Evolutionary conservation across 139 green algal genomes (phyloP).

Genomic region (Cymbomonas tetramitiformis): DNA sequence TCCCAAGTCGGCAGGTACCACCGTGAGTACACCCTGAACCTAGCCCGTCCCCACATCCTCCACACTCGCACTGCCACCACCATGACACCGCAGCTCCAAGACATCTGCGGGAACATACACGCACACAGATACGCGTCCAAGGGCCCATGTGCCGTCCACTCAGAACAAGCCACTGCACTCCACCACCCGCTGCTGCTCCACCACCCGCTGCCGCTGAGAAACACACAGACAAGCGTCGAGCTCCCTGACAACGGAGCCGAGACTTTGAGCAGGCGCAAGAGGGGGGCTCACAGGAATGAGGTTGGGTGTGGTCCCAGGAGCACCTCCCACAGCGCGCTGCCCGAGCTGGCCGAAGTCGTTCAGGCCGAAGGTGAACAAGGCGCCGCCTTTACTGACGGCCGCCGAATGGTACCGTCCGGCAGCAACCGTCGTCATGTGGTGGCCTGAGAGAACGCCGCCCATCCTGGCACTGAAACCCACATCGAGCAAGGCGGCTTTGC

Average conservation of each 20-base stretch:
- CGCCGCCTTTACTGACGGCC: constrained; percentile 29
- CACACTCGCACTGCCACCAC: background rate
- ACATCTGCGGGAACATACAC: background rate
- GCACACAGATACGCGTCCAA: too few species aligned
- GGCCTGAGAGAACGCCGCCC: background rate
- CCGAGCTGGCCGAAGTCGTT: constrained; percentile 57
- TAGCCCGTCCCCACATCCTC: background rate
- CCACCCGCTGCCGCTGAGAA: too few species aligned
- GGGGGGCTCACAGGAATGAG: too few species aligned
- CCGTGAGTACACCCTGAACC: background rate
- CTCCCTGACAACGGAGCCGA: too few species aligned
- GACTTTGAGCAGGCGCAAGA: too few species aligned
- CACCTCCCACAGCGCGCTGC: constrained; percentile 8
- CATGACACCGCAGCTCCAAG: background rate
- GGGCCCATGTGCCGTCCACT: too few species aligned
- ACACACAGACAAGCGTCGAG: too few species aligned
- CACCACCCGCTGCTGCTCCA: too few species aligned
- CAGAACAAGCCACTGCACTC: too few species aligned
- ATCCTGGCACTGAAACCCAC: background rate
- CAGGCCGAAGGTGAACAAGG: constrained; percentile 42
- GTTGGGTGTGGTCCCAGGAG: too few species aligned
- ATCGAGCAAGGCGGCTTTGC: too few species aligned
- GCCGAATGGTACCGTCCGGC: constrained; percentile 25
- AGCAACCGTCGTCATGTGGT: background rate
- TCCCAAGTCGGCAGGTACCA: background rate